phyloP scores from a whole-genome alignment of 2,329 filamentous ascomycete species.

The Neofusicoccum parvum region DNA sequence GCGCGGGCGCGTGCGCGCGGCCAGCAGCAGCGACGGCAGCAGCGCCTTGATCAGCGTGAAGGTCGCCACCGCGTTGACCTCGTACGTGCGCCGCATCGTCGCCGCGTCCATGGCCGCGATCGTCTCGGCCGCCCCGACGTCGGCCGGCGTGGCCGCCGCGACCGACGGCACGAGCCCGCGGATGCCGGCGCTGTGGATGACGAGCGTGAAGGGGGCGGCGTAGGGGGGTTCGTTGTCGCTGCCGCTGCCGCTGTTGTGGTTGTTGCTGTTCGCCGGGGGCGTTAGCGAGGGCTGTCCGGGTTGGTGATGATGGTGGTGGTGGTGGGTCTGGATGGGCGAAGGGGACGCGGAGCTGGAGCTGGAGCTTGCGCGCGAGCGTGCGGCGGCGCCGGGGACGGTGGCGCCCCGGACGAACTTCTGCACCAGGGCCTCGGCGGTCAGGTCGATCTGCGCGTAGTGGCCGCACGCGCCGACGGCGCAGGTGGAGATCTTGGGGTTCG shows the following conservation, averaged over 20 bases:
- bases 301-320: background rate
- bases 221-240: background rate
- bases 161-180: constrained; percentile 45
- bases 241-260: constrained; percentile 22
- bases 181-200: constrained; percentile 50
- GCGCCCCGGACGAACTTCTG: background rate
- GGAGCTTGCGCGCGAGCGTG: background rate
- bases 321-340: background rate
- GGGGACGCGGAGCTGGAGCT: background rate
- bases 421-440: constrained; percentile 14
- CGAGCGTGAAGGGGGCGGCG: constrained; percentile 35
- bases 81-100: constrained; percentile 43
- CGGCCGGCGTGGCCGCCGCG: constrained; percentile 28
- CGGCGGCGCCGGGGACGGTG: background rate
- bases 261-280: background rate
- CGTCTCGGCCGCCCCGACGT: constrained; percentile 46
- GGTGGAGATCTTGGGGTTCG: background rate
- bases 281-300: background rate
- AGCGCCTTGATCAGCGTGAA: constrained; percentile 44
- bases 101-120: constrained; percentile 41
- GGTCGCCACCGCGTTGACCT: constrained; percentile 47
- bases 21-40: constrained; percentile 31
- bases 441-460: constrained; percentile 9
- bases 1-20: too few species aligned
- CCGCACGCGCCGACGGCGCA: constrained; percentile 3